Base-by-base conservation (phyloP, 768 basidiomycete genomes). In the Infundibulicybe gibba region DNA sequence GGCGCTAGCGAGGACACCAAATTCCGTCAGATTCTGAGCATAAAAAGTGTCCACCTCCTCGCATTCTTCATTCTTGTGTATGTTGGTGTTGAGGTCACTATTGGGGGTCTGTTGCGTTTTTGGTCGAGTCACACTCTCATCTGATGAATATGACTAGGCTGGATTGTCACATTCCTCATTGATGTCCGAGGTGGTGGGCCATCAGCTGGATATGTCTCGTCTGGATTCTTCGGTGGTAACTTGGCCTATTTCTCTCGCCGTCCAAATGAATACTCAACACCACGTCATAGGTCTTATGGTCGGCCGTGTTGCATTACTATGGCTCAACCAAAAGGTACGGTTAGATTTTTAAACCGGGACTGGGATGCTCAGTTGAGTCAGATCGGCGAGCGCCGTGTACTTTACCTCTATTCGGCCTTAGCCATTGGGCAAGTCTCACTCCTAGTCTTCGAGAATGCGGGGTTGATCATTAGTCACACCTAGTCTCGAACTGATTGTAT, bases 151-250 rank as follows among this genome's bases (percentile, higher is more conserved):
- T 8, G 25, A 3, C 25, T 8, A 25, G 25, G 25, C 25, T 25
- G 25, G 77, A 77, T 74, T 30, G 76, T 77, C 6, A 75, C 79
- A 0, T 80, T 67, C 48, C 61, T 76, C 16, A 70, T 72, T 39
- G 49, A 70, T 21, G 60, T 67, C 3, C 65, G 76, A 30, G 65
- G 64, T 1, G 78, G 75, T n/a, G 77, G 77, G 1, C 53, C 74
- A 1, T 69, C 69, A 3, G 71, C 73, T 46, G 75, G 77, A 30
- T 83, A 83, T 54, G 74, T 83, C 48, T 79, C 80, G 1, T 71
- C 79, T 2, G 80, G 80, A 11, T 77, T 77, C 52, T 77, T 74
- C 47, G 78, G 76, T 47, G 82, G 81, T 77, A 55, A 16, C 61
- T 49, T 5, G n/a, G 8, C n/a, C n/a, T 8, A n/a, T n/a, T 5